phyloP scores from a whole-genome alignment of 352 stramenopile species.

The Globisporangium radiosum region DNA sequence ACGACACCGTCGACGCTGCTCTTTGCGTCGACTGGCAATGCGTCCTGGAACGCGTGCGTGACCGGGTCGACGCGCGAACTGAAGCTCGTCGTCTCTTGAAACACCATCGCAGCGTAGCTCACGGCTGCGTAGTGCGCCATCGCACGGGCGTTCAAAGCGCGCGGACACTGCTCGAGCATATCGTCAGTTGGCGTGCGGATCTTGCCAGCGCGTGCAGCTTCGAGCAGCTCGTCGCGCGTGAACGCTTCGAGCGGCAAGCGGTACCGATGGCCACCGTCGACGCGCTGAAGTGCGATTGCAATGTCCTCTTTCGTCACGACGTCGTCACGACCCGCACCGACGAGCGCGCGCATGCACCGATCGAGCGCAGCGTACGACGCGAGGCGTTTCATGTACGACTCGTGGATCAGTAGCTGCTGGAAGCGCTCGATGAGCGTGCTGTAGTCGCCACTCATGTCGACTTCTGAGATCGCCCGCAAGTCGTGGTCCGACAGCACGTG shows the following conservation, averaged over 20 bases:
- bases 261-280: conserved; percentile 18
- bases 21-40: conserved; percentile 30
- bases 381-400: conserved; percentile 53
- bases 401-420: conserved; percentile 59
- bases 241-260: conserved; percentile 57
- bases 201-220: conserved; percentile 29
- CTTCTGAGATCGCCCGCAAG: conserved; percentile 39
- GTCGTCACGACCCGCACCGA: conserved; percentile 31
- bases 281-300: conserved; percentile 28
- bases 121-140: conserved; percentile 70
- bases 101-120: conserved; percentile 48
- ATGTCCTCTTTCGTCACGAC: conserved; percentile 72
- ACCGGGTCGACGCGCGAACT: conserved; percentile 32
- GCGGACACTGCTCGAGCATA: conserved; percentile 40
- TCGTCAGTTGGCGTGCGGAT: conserved; percentile 45
- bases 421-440: conserved; percentile 61
- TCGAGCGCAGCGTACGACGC: conserved; percentile 59
- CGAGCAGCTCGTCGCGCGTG: conserved; percentile 48
- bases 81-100: conserved; percentile 55
- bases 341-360: conserved; percentile 50
- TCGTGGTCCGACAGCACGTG: conserved; percentile 37
- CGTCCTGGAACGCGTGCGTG: conserved; percentile 32
- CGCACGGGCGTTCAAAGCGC: conserved; percentile 37
- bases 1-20: conserved; percentile 33
- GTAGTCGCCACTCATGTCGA: conserved; percentile 65